phyloP scores from a whole-genome alignment of 495 filamentous ascomycete species.

The Aspergillus cavernicola region DNA sequence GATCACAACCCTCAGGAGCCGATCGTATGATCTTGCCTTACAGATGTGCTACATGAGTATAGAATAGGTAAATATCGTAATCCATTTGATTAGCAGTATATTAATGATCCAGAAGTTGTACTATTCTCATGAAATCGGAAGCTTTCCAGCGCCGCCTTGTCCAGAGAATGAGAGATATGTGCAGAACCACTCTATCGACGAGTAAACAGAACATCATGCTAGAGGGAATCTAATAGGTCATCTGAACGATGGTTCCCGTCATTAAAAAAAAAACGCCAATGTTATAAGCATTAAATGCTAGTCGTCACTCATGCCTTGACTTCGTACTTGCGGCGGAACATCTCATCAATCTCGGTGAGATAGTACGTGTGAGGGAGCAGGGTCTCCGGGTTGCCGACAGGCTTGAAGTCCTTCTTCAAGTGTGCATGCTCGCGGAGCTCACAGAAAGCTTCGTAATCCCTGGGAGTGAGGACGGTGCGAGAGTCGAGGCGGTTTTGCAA shows the following conservation, averaged over 20 bases:
- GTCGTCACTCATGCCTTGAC: conserved; percentile 68
- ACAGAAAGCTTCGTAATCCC: conserved; percentile 93
- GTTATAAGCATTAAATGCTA: conserved; percentile 13
- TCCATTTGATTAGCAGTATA: conserved; percentile 15
- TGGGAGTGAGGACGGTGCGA: conserved; percentile 68
- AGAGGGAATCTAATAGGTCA: conserved; percentile 39
- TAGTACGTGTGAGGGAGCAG: conserved; percentile 84
- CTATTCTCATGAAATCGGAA: conserved; percentile 12
- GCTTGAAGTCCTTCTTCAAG: conserved; percentile 84
- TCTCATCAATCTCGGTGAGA: conserved; percentile 82
- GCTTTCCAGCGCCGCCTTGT: conserved; percentile 22
- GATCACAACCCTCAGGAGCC: too few relatives aligned
- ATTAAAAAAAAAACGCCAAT: conserved; percentile 24
- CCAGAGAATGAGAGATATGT: conserved; percentile 8
- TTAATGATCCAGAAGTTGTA: conserved; percentile 7
- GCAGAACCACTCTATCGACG: conserved; percentile 27
- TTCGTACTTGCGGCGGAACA: conserved; percentile 88
- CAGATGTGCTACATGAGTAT: too few relatives aligned
- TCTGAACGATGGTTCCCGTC: conserved; percentile 34
- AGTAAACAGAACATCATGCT: conserved; percentile 26
- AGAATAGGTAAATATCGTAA: neutral
- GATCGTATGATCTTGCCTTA: too few relatives aligned
- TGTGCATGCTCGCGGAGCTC: conserved; percentile 90
- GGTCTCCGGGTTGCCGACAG: conserved; percentile 70
- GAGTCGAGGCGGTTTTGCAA: conserved; percentile 71